phyloP scores from a whole-genome alignment of 2,329 filamentous ascomycete species.

The Knufia fluminis region DNA sequence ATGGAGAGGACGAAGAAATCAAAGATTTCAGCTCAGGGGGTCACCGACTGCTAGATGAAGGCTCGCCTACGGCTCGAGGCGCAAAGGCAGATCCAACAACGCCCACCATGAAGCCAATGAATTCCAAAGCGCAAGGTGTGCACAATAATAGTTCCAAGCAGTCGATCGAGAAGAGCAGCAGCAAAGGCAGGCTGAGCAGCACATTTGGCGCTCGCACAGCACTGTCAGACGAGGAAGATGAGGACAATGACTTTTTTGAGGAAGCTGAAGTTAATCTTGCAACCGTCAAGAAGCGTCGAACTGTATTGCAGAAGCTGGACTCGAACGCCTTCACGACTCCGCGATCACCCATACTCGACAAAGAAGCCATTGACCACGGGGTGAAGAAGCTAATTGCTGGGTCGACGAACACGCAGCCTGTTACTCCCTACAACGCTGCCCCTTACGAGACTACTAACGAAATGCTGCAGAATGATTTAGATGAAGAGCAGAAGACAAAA shows the following conservation, averaged over 20 bases:
- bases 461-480: background rate
- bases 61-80: too few relatives aligned
- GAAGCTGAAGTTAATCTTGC: slow-evolving; percentile 11
- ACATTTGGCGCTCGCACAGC: background rate
- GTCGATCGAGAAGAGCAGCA: background rate
- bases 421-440: background rate
- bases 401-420: background rate
- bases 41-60: too few relatives aligned
- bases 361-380: background rate
- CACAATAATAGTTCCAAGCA: background rate
- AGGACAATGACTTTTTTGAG: slow-evolving; percentile 17
- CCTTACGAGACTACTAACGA: background rate
- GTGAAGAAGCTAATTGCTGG: background rate
- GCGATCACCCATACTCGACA: too few relatives aligned
- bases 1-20: too few relatives aligned
- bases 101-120: too few relatives aligned
- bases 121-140: too few relatives aligned
- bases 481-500: background rate
- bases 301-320: slow-evolving; percentile 13
- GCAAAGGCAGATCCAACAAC: too few relatives aligned
- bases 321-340: background rate
- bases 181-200: background rate
- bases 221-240: slow-evolving; percentile 21
- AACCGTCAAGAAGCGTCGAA: slow-evolving; percentile 12
- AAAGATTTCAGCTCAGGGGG: too few relatives aligned